Base-by-base conservation (phyloP, 148 eudicot genomes). In the Cornus controversa region DNA sequence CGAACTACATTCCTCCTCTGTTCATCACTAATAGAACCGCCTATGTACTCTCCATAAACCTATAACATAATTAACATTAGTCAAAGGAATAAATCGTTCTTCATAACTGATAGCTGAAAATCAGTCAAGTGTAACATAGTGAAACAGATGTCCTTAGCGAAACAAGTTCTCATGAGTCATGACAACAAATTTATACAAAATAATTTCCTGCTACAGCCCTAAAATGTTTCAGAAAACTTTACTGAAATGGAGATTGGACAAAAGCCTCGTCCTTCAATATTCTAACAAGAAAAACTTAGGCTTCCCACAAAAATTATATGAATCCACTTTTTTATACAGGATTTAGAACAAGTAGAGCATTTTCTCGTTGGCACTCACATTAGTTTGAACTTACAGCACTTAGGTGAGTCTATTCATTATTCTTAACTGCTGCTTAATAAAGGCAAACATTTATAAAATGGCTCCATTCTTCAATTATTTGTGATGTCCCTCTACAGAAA, bases 21-120 rank as follows among this genome's bases (percentile, higher is more conserved):
- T 24, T 89, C 92, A 81, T 95, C 99, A 78, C 58, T 95, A 50
- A 93, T 83, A 25, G 93, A 69, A 65, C 99, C 98, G 77, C 82
- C 90, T 67, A 95, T 94, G 82, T 85, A 95, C 81, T 91, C 98
- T 67, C 99, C 99, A 79, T 89, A 95, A 71, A 87, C 86, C 99
- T 95, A 74, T n/a, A 83, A 8, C 25, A 75, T 40, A 40, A 40
- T 5, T 40, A 40, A 5, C 45, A 40, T 40, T 40, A 75, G 45
- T 23, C 63, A 2, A 64, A 27, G 34, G 65, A 16, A 57, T 1
- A 64, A n/a, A n/a, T n/a, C n/a, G n/a, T n/a, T n/a, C n/a, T n/a
- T 22, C 28, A 26, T 29, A 31, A 20, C 13, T 65, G 50, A 36
- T 36, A 34, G n/a, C 53, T n/a, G 75, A 26, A 73, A 57, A 54